Evolutionary conservation across 768 basidiomycete genomes (phyloP), one percentile per base, ranked within the genome.

Genomic region (Lactarius akahatsu): DNA sequence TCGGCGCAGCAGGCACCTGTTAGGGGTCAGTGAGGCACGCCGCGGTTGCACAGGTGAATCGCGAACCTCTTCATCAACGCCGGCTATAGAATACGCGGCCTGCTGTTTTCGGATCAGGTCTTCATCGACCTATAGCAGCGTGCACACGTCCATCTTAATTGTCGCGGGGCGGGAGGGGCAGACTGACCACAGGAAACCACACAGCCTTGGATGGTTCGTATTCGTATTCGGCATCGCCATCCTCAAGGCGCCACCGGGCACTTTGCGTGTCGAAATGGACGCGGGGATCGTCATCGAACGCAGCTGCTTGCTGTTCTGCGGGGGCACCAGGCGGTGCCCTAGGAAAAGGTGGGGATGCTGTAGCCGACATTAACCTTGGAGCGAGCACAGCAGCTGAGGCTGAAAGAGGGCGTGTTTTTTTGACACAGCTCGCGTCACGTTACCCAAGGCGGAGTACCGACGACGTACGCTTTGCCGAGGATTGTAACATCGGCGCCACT

Each of bases 221-320:
- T 78, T 98, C 96, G 73, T 92, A 82, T 75, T 97, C 96, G n/a
- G 83, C 95, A 71, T 95, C 91, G 57, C 92, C 91, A 72, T 93
- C 86, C 75, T 99, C 96, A 73, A 89, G 87, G 67, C 88, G 86
- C 93, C 94, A 98, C 72, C 92, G 89, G 60, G 84, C 84, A 5
- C 86, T 80, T 50, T 82, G 81, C 72, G 83, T 89, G 61, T 90
- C 89, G 75, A 90, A 92, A 77, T 94, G 89, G 15, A 95, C 85
- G 67, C 89, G 86, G 65, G 90, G 90, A 78, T 97, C 94, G 50
- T 85, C 80, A 59, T 86, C 88, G 75, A 96, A 96, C 45, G 86
- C 82, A 50, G 84, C 84, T 73, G 86, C 83, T 71, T 86, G 85
- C 30, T 78, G 77, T 70, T 83, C 83, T 61, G 80, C 79, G 61